A percentile compares a stretch with the other conserved stretches of the same genome.
Conservation (phyloP, 1,284 basidiomycete genomes). For the Rhodotorula sp. region DNA sequence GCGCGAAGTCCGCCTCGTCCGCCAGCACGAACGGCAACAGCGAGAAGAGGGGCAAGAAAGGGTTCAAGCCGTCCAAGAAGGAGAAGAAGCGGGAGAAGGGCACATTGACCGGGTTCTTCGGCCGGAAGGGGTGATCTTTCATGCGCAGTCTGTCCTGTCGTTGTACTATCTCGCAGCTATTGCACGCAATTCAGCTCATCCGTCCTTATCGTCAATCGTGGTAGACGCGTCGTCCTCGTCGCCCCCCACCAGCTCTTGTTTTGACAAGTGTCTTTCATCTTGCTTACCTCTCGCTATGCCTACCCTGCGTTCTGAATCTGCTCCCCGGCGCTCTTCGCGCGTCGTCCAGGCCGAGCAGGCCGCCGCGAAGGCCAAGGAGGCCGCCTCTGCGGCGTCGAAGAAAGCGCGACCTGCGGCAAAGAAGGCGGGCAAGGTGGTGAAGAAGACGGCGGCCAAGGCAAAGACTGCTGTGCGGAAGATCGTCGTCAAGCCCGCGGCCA, state of each 20-base stretch:
- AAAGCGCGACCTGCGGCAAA: neutral
- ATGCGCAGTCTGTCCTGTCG: constrained; percentile 7
- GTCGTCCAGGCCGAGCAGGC: constrained; percentile 1
- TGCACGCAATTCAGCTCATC: no score
- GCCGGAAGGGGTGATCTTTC: neutral
- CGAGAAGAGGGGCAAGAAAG: constrained; percentile 6
- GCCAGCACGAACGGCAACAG: neutral
- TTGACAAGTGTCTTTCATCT: neutral
- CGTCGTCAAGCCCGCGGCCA: constrained; percentile 6
- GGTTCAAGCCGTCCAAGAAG: constrained; percentile 5
- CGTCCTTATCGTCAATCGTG: neutral
- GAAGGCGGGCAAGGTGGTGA: neutral
- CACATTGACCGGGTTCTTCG: constrained; percentile 33
- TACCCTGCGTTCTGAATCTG: constrained; percentile 9
- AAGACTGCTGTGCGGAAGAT: constrained; percentile 16
- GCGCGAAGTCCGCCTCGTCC: neutral
- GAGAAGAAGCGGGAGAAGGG: constrained; percentile 9
- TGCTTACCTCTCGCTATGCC: constrained; percentile 7
- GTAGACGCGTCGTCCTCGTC: neutral
- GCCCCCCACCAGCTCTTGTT: neutral
- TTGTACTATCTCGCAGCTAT: constrained; percentile 5
- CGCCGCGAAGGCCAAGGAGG: constrained; percentile 1
- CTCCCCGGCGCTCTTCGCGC: constrained; percentile 17
- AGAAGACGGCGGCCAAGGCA: constrained; percentile 3
- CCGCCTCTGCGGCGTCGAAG: constrained; percentile 3